Base-by-base conservation (phyloP, 2,329 filamentous ascomycete genomes). In the Botrytis fabae region DNA sequence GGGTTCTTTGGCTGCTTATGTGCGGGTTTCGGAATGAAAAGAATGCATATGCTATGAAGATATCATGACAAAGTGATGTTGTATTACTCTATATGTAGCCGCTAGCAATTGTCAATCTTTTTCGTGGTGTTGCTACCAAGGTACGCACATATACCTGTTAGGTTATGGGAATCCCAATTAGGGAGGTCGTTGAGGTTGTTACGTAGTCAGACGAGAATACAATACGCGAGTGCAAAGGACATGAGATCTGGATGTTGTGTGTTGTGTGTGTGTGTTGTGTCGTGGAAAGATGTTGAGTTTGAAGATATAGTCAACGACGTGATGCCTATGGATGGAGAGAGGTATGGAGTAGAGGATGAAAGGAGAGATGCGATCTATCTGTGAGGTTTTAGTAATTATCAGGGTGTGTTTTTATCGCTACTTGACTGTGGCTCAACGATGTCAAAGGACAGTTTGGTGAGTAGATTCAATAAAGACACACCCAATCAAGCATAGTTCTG, bases 301-400 rank as follows among this genome's bases (percentile, higher is more conserved):
- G 48, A n/a, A 54, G 48, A 54, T 54, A n/a, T n/a, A 38, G 38
- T 38, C 7, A 9, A 38, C 38, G 38, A 38, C 7, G 38, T 1
- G 38, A 9, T 38, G 38, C 7, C 7, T 38, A 38, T 6, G 38
- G 7, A 38, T 38, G 38, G 38, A 8, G 38, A 38, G 32, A 32
- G 32, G 32, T 2, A 4, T 32, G 3, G 32, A 42, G 14, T 42
- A 42, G 10, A 42, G 40, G 12, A 51, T 51, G 6, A 10, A 51
- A n/a, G n/a, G 48, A 4, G 12, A n/a, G 14, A 54, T 7, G 14
- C 12, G 6, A 4, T 2, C 0, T 7, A 4, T 2, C 0, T 3
- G 2, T 2, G n/a, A 8, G 4, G 6, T 18, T 54, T 18, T 54
- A 54, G 14, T 28, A 28, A 28, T 6, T 2, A 28, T 18, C 0